Percentiles rank a stretch among this genome's conserved stretches.
These are phyloP conservation scores for Phytophthora boehmeriae DNA, from an alignment of 352 stramenopile species.

Conservation along the genomic window DNA sequence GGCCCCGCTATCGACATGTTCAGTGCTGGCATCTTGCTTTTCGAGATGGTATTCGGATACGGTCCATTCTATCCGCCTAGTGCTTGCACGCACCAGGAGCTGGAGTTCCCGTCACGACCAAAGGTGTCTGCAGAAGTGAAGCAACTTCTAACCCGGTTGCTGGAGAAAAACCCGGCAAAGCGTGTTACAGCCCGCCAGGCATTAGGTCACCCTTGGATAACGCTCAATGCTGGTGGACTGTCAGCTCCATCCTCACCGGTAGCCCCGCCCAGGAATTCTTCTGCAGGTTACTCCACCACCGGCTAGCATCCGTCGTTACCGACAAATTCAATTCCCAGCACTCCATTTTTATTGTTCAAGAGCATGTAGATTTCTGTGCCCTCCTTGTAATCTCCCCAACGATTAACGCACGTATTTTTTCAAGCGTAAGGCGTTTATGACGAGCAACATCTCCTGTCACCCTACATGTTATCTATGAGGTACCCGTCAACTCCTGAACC, in stretches of 20 bases:
- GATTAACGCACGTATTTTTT: background rate
- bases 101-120: slow-evolving; percentile 58
- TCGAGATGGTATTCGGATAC: slow-evolving; percentile 82
- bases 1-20: slow-evolving; percentile 76
- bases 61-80: slow-evolving; percentile 75
- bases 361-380: background rate
- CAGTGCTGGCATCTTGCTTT: slow-evolving; percentile 70
- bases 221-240: slow-evolving; percentile 29
- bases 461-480: slow-evolving; percentile 40
- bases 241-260: slow-evolving; percentile 50
- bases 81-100: slow-evolving; percentile 57
- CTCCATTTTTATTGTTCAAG: slow-evolving; percentile 17
- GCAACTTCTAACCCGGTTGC: slow-evolving; percentile 69
- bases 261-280: background rate
- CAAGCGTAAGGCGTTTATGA: background rate
- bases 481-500: slow-evolving; percentile 58
- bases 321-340: background rate
- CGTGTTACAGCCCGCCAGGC: slow-evolving; percentile 83
- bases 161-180: slow-evolving; percentile 70
- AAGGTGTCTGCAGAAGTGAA: slow-evolving; percentile 53
- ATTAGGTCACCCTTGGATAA: slow-evolving; percentile 87
- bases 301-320: slow-evolving; percentile 18
- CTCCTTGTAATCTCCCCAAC: slow-evolving; percentile 1
- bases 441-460: background rate
- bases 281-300: slow-evolving; percentile 12